Percentiles rank a stretch among this genome's conserved stretches.
Evolutionary conservation across 257 asterid species (phyloP).

Genomic region (Cruciata laevipes): DNA sequence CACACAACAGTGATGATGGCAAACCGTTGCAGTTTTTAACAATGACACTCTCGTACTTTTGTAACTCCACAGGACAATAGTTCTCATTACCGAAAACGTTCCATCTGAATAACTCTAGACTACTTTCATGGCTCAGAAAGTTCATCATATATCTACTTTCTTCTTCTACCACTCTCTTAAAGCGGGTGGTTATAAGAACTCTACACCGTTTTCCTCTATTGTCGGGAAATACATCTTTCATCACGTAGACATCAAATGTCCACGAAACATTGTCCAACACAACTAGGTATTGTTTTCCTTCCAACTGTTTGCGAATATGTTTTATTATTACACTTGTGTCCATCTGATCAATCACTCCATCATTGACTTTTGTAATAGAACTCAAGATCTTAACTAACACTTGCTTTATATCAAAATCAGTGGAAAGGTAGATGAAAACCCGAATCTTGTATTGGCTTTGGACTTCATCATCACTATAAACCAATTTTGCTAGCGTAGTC

Average conservation of each 20-base stretch:
- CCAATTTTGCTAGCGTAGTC: neutral
- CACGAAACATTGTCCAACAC: conserved; percentile 60
- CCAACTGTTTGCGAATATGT: conserved; percentile 23
- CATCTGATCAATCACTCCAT: conserved; percentile 24
- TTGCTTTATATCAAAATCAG: too few species aligned
- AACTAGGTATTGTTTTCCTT: conserved; percentile 32
- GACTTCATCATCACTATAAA: neutral
- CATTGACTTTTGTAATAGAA: conserved; percentile 18
- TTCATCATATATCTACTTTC: neutral
- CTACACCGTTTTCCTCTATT: neutral
- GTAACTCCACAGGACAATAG: conserved; percentile 4
- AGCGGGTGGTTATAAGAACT: neutral
- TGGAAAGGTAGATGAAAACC: neutral
- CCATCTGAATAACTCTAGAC: conserved; percentile 12
- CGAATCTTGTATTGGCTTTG: neutral
- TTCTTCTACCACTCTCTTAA: neutral
- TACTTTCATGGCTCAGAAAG: neutral
- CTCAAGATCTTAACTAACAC: neutral
- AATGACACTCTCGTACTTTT: neutral
- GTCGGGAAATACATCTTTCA: conserved; percentile 6
- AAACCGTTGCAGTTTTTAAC: neutral
- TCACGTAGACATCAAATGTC: neutral
- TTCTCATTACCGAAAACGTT: conserved; percentile 11
- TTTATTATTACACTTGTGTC: conserved; percentile 23
- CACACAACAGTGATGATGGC: neutral